A percentile compares a stretch with the other conserved stretches of the same genome.
These are phyloP conservation scores for Nymphaea thermarum DNA, from an alignment of 164 flowering plant species.

Conservation along the genomic window DNA sequence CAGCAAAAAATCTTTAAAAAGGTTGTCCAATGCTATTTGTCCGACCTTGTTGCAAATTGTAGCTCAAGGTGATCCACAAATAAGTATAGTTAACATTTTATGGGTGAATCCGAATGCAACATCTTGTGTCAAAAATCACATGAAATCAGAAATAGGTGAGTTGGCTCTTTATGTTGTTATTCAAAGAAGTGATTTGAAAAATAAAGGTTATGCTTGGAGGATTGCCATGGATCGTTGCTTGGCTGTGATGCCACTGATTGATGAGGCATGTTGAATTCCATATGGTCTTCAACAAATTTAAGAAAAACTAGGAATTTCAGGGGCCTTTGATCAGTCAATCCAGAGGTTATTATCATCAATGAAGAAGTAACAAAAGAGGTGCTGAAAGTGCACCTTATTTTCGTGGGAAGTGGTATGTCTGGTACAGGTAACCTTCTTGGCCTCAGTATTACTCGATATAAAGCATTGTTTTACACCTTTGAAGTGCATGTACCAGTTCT, in stretches of 20 bases:
- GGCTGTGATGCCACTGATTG: conserved; percentile 79
- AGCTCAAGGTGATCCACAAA: conserved; percentile 59
- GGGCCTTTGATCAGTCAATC: conserved; percentile 85
- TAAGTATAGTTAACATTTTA: conserved; percentile 41
- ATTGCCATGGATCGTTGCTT: conserved; percentile 73
- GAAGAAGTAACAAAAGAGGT: conserved; percentile 75
- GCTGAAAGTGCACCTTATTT: conserved; percentile 70
- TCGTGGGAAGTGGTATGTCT: conserved; percentile 86
- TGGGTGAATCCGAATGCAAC: conserved; percentile 63
- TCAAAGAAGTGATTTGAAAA: conserved; percentile 50
- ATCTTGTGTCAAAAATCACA: conserved; percentile 47
- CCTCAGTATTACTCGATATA: conserved; percentile 70
- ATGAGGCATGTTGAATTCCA: conserved; percentile 67
- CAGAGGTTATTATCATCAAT: conserved; percentile 84
- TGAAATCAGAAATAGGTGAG: conserved; percentile 44
- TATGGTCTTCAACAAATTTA: conserved; percentile 80
- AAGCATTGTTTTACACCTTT: conserved; percentile 54
- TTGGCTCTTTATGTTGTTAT: conserved; percentile 63
- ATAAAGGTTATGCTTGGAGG: conserved; percentile 90
- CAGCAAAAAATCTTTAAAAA: conserved; percentile 33
- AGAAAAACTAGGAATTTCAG: conserved; percentile 80
- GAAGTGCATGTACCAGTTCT: conserved; percentile 77
- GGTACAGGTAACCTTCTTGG: conserved; percentile 74
- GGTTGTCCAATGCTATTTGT: no score
- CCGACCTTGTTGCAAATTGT: not conserved